Conservation (phyloP, 345 rosid species). For the Rhizophora mangle region DNA sequence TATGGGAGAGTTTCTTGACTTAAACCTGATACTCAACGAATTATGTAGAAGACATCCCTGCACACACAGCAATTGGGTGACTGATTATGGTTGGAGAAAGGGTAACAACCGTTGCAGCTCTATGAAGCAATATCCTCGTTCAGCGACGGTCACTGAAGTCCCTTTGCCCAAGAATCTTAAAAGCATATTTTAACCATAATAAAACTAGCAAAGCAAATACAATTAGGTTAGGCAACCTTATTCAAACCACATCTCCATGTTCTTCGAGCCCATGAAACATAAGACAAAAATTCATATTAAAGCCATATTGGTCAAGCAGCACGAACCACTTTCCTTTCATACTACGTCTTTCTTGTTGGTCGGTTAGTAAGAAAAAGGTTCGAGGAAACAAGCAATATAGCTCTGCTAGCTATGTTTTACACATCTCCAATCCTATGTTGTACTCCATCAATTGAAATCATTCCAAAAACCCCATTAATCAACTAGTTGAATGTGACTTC, state of each 20-base stretch:
- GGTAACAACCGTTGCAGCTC: no score
- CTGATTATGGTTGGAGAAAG: no score
- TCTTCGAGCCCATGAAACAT: conserved; percentile 29
- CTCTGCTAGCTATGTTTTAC: not conserved
- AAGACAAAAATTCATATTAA: not conserved
- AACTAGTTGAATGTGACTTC: conserved; percentile 28
- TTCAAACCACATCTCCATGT: conserved; percentile 10
- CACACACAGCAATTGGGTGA: no score
- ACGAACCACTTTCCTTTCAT: conserved; percentile 35
- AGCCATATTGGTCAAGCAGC: conserved; percentile 21
- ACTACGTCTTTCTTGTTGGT: conserved; percentile 5
- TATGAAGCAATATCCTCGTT: no score
- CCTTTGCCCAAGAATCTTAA: no score
- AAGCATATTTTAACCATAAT: no score
- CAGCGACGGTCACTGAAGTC: no score
- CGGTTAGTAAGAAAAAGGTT: not conserved
- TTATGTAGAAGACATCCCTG: no score
- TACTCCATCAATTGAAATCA: conserved; percentile 29
- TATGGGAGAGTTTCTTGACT: no score
- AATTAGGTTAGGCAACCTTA: not conserved
- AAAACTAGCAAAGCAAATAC: no score
- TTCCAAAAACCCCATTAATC: conserved; percentile 17
- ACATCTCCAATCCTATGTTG: conserved; percentile 2
- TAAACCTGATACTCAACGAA: no score
- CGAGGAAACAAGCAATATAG: not conserved